Evolutionary conservation across 225 moss, liverwort and hornwort species (phyloP), one percentile per base, ranked within the genome.

Genomic region (Ulota crispa): DNA sequence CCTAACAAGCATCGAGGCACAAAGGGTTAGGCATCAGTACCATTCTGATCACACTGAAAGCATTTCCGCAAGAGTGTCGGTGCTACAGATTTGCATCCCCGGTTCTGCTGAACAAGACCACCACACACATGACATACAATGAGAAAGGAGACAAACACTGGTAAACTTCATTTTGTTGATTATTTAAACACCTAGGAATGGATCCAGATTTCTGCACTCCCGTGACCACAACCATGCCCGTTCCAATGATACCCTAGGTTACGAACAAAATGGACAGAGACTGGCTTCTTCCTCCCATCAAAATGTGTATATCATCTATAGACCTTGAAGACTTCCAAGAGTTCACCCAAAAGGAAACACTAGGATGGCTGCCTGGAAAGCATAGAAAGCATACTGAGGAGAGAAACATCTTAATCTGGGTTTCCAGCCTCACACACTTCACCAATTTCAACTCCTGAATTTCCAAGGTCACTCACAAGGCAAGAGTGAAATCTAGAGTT

Each of bases 21-120:
- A n/a, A 31, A 66, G 8, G 50, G 77, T 21, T 83, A 31, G 69
- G 37, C 10, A 23, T 53, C 20, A 26, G 73, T 84, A 87, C 87
- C 87, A 87, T 87, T 78, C 78, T 87, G 80, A 73, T 87, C 77
- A 87, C 80, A 59, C 80, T 80, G 83, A 87, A 84, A 76, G 72
- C 81, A 87, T 81, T 77, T 84, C 87, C 77, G 36, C 83, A 45
- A 68, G 55, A 60, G 28, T 62, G 41, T 41, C 47, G 50, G 84
- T 18, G 60, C 83, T 57, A 79, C 13, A 45, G 56, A 65, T 26
- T 78, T 72, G 61, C 81, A 77, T 68, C 86, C 57, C 70, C 60
- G 56, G 20, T 24, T 76, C 81, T 69, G 73, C 81, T 23, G 32
- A 55, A 65, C 76, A 70, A 41, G 12, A 64, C 74, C 11, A 36